Conservation (phyloP, 257 asterid genomes). For the Solanum phureja region DNA sequence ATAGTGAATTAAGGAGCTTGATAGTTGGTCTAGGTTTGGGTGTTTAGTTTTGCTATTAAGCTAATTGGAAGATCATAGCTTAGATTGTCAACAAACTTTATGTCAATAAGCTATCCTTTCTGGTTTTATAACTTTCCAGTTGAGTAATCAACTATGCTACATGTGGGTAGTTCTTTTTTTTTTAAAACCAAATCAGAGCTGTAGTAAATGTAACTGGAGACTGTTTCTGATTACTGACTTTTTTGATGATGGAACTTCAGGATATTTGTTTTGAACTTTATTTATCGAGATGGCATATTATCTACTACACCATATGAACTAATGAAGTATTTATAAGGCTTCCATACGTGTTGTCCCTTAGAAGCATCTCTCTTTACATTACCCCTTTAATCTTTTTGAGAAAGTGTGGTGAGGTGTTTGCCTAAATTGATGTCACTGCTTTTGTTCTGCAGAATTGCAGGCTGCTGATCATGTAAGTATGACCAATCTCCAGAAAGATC, state of each 20-base stretch:
- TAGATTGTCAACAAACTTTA: neutral
- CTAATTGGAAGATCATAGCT: neutral
- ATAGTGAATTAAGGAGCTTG: neutral
- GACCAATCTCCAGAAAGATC: conserved; percentile 39
- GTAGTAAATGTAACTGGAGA: neutral
- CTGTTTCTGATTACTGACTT: neutral
- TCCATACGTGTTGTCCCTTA: neutral
- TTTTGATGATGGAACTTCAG: neutral
- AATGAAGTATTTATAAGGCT: neutral
- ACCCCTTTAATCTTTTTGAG: neutral
- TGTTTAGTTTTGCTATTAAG: neutral
- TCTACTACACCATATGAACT: neutral
- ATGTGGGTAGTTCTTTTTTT: neutral
- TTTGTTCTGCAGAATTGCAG: conserved; percentile 23
- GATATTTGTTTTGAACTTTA: neutral
- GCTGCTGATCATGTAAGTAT: conserved; percentile 26
- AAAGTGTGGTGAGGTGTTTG: neutral
- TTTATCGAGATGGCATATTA: neutral
- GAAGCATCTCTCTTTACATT: neutral
- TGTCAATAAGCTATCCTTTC: neutral
- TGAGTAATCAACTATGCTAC: neutral
- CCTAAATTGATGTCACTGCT: neutral
- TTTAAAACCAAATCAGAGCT: neutral
- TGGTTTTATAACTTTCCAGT: neutral
- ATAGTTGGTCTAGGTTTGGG: neutral